Evolutionary conservation across 345 rosid species (phyloP).

Genomic region (Dipteronia dyeriana): DNA sequence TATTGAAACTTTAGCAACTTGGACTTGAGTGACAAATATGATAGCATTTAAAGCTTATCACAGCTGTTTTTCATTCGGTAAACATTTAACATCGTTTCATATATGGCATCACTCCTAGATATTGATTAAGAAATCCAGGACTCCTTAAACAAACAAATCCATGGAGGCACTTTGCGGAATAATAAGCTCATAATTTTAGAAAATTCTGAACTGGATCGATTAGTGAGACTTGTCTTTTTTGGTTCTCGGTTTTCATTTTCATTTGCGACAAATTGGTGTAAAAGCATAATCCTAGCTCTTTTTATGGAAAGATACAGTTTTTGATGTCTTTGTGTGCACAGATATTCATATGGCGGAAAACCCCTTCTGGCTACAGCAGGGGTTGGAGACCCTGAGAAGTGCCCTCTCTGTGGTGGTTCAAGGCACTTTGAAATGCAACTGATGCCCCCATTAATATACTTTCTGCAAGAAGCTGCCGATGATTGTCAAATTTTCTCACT

Average conservation of each 20-base stretch:
- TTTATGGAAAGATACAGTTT: background rate
- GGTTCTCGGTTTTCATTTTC: background rate
- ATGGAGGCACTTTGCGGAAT: background rate
- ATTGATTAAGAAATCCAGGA: no score
- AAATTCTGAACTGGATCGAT: background rate
- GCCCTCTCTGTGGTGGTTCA: conserved; percentile 55
- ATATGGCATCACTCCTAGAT: background rate
- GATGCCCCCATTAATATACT: conserved; percentile 80
- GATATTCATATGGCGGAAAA: conserved; percentile 74
- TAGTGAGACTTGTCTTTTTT: background rate
- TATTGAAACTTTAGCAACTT: conserved; percentile 22
- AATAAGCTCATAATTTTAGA: background rate
- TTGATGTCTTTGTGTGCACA: conserved; percentile 20
- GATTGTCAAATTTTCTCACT: conserved; percentile 43
- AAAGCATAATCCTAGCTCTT: no score
- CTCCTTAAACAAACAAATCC: background rate
- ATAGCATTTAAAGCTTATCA: background rate
- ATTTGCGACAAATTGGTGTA: background rate
- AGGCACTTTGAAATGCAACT: conserved; percentile 88
- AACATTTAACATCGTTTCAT: background rate
- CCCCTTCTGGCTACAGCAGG: conserved; percentile 61
- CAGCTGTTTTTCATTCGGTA: background rate
- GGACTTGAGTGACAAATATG: background rate
- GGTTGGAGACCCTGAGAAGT: conserved; percentile 47
- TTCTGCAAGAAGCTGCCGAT: conserved; percentile 68